Conservation (phyloP, 805 yeast species). For the Cyberlindnera euphorbiiphila region DNA sequence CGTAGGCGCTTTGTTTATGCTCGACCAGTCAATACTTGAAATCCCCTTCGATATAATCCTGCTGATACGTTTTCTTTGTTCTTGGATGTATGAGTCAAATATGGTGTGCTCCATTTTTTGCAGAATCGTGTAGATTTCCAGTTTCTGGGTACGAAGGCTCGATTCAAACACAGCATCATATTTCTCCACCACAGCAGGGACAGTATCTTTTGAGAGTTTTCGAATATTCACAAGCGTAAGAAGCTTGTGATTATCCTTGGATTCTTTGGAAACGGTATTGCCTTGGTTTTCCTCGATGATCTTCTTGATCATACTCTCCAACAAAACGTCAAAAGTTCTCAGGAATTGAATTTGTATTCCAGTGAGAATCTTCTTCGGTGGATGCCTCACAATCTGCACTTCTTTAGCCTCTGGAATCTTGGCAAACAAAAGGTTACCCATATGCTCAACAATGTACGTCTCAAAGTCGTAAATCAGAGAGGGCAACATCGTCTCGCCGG, state of each 20-base stretch:
- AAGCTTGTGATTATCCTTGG: conserved; percentile 43
- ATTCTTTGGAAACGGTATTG: conserved; percentile 16
- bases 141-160: conserved; percentile 37
- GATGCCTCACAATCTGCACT: conserved; percentile 34
- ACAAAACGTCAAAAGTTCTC: conserved; percentile 42
- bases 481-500: conserved; percentile 37
- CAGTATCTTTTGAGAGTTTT: conserved; percentile 39
- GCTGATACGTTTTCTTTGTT: conserved; percentile 39
- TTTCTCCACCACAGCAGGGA: conserved; percentile 45
- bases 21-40: conserved; percentile 41
- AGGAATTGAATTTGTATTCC: conserved; percentile 39
- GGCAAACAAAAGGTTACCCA: conserved; percentile 33
- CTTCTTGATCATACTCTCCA: conserved; percentile 39
- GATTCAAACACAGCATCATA: conserved; percentile 51
- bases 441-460: conserved; percentile 30
- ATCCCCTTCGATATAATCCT: conserved; percentile 40
- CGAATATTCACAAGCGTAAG: conserved; percentile 53
- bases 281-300: conserved; percentile 38
- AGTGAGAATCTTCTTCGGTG: conserved; percentile 33
- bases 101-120: conserved; percentile 49
- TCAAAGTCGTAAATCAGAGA: conserved; percentile 33
- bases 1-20: conserved; percentile 30
- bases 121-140: conserved; percentile 42
- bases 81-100: conserved; percentile 49
- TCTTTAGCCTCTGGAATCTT: conserved; percentile 33